These are phyloP conservation scores for Suillus decipiens DNA, from an alignment of 768 basidiomycete genomes.

Conservation along the genomic window DNA sequence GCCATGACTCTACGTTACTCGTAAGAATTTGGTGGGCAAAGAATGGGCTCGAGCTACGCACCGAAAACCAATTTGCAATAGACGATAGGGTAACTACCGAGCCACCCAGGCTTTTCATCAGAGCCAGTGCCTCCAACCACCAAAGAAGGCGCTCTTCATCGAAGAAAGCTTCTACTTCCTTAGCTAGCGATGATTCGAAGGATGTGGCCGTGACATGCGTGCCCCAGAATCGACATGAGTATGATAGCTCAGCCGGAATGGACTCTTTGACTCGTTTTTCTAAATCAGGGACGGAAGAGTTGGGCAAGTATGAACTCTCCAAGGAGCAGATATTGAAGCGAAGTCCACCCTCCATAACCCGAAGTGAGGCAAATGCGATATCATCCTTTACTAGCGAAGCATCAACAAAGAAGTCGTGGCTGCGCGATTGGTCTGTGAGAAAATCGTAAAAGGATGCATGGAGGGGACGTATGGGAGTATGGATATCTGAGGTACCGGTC, in stretches of 20 bases:
- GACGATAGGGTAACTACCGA: not conserved
- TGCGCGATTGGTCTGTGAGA: conserved; percentile 16
- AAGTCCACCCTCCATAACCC: conserved; percentile 30
- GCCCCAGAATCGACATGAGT: conserved; percentile 36
- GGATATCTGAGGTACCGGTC: not conserved
- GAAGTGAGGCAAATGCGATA: conserved; percentile 23
- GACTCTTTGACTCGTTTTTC: conserved; percentile 13
- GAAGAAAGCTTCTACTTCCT: conserved; percentile 24
- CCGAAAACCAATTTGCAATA: not conserved
- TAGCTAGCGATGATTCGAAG: conserved; percentile 3
- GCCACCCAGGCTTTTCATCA: conserved; percentile 19
- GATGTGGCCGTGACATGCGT: conserved; percentile 24
- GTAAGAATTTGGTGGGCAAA: not conserved
- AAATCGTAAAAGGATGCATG: conserved; percentile 33
- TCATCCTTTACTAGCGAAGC: not conserved
- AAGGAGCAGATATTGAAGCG: conserved; percentile 12
- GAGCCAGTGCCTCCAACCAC: not conserved
- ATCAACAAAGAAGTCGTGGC: conserved; percentile 16
- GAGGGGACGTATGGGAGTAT: conserved; percentile 17
- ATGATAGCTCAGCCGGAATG: conserved; percentile 29
- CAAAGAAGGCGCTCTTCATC: conserved; percentile 10
- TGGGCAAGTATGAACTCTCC: conserved; percentile 28
- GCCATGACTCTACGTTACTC: not conserved
- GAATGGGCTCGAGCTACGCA: not conserved
- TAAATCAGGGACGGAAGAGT: conserved; percentile 22